Evolutionary conservation across 1,284 basidiomycete genomes (phyloP), one percentile per base, ranked within the genome.

Genomic region (Ceratobasidium sp.): DNA sequence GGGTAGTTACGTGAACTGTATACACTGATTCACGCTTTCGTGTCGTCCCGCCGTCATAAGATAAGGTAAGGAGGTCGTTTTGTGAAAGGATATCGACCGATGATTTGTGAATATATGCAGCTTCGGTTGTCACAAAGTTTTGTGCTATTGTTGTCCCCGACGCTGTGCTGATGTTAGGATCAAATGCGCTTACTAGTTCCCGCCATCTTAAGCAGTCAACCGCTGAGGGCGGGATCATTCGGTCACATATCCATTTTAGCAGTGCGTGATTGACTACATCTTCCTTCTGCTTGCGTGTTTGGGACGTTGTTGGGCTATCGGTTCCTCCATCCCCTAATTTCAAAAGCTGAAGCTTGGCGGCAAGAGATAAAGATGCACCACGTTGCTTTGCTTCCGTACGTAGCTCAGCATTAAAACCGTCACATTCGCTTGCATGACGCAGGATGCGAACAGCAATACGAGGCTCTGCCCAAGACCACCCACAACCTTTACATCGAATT

Each of bases 1-100:
- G 35, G 11, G 80, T 81, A 20, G 80, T 81, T 1, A 80, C 80
- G 76, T 82, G 80, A 17, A 81, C 58, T 0, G 81, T 82, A 47
- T 81, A 83, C 28, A 82, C 77, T 0, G 80, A 73, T 53, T 76
- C 53, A 26, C 77, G 60, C 0, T 73, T 73, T 35, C 64, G 54
- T 26, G 77, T 77, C 33, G 79, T 78, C 2, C 77, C 77, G 13
- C 81, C 79, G 76, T 81, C 79, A 65, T 45, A 79, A 8, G 74
- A 80, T 13, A 77, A 33, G 1, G 79, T 80, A 23, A 80, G 73
- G 56, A 79, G 68, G 8, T 68, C 35, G 10, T 61, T 13, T 26
- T 66, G 61, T 7, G 26, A 33, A 6, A 80, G 69, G 28, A 20
- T 4, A 3, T 63, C 37, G 20, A 63, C 35, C 20, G 60, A 63